phyloP scores from a whole-genome alignment of 2,329 filamentous ascomycete genomes.

The Pezicula carpinea region DNA sequence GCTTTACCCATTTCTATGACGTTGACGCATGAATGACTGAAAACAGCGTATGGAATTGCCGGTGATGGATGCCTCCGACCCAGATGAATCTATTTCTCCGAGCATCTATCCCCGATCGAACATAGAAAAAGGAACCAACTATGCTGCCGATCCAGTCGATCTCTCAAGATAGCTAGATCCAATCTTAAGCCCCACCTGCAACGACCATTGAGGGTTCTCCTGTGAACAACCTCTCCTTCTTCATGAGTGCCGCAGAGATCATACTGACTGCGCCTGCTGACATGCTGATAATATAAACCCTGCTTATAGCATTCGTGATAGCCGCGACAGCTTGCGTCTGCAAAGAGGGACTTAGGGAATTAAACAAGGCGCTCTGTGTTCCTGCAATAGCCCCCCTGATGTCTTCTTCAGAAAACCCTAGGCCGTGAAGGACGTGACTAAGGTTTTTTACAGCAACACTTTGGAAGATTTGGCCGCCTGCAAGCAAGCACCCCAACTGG shows the following conservation, averaged over 20 bases:
- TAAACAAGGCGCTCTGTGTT: conserved; percentile 8
- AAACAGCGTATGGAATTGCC: no score
- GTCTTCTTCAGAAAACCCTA: conserved; percentile 12
- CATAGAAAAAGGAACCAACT: no score
- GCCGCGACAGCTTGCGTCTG: conserved; percentile 19
- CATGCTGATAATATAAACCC: conserved; percentile 24
- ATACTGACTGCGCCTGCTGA: conserved; percentile 22
- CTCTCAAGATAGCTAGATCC: no score
- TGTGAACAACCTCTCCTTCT: conserved; percentile 19
- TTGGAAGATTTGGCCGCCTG: conserved; percentile 32
- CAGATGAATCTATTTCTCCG: no score
- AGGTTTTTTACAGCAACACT: conserved; percentile 26
- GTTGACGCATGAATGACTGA: no score
- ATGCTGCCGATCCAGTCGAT: no score
- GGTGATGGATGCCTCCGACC: no score
- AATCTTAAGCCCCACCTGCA: no score
- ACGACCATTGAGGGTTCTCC: no score
- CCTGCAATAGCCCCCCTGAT: conserved; percentile 21
- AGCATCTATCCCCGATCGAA: no score
- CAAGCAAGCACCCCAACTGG: conserved; percentile 28
- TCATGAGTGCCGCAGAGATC: conserved; percentile 23
- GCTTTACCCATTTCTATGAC: no score
- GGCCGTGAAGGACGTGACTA: conserved; percentile 11
- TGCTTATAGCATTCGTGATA: conserved; percentile 23
- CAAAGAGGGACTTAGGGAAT: conserved; percentile 4